Evolutionary conservation across 352 stramenopile species (phyloP).

Genomic region (Peronospora belbahrii): DNA sequence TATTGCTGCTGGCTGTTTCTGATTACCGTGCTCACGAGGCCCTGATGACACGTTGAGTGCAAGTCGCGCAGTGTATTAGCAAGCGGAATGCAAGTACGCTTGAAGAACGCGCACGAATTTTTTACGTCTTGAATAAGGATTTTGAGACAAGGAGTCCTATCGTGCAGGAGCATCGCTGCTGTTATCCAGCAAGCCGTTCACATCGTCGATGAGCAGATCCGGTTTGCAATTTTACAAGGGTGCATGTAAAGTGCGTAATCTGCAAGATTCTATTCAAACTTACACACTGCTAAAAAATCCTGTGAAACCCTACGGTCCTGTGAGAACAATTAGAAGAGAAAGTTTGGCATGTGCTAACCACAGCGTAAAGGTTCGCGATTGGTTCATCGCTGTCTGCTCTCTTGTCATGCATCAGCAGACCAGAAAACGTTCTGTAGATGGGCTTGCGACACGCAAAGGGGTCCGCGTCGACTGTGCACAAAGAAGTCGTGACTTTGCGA

Average conservation of each 20-base stretch:
- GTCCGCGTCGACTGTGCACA: conserved; percentile 13
- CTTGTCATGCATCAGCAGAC: conserved; percentile 20
- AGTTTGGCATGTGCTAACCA: neutral
- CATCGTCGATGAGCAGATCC: conserved; percentile 6
- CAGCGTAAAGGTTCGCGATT: conserved; percentile 10
- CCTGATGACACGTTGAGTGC: conserved; percentile 9
- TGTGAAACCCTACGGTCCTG: neutral
- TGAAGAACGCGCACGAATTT: conserved; percentile 3
- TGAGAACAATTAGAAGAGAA: conserved; percentile 5
- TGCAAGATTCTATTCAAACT: neutral
- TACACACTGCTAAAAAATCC: neutral
- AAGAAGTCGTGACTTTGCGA: conserved; percentile 14
- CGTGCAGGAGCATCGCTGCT: conserved; percentile 11
- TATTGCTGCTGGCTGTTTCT: conserved; percentile 9
- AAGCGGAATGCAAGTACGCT: neutral
- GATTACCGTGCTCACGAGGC: conserved; percentile 3
- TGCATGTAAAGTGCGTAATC: neutral
- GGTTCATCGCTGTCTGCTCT: conserved; percentile 24
- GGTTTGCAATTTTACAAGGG: neutral
- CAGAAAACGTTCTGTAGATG: conserved; percentile 22
- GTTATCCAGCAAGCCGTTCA: conserved; percentile 15
- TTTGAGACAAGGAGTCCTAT: conserved; percentile 2
- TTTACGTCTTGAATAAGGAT: neutral
- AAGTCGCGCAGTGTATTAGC: neutral
- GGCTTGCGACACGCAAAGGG: conserved; percentile 23